Conservation (phyloP, 2,329 filamentous ascomycete genomes). For the Thielaviopsis cerberus region DNA sequence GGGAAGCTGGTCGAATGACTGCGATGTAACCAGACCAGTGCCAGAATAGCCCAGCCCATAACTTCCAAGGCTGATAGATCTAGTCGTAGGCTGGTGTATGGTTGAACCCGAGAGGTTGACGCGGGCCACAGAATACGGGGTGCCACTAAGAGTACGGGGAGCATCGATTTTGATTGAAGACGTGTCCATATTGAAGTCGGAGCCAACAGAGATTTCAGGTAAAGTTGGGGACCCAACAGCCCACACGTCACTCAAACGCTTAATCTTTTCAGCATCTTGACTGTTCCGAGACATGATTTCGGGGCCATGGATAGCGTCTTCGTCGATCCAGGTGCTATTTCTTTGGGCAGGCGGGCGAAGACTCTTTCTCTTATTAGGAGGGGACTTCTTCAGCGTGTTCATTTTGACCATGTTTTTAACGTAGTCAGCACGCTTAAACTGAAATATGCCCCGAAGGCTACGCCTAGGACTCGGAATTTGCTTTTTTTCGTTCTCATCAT, state of each 20-base stretch:
- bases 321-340: slow-evolving; percentile 3
- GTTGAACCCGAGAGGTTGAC: background rate
- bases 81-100: background rate
- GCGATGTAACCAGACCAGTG: background rate
- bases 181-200: background rate
- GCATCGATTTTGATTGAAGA: background rate
- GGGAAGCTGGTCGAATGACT: background rate
- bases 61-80: background rate
- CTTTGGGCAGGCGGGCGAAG: background rate
- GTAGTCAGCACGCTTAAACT: background rate
- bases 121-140: background rate
- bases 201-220: slow-evolving; percentile 1
- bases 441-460: background rate
- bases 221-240: slow-evolving; percentile 6
- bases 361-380: background rate
- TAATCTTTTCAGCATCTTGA: background rate
- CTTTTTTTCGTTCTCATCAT: background rate
- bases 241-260: background rate
- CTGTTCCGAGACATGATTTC: background rate
- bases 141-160: background rate
- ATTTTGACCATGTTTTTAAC: background rate
- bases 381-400: background rate
- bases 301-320: slow-evolving; percentile 6
- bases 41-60: background rate
- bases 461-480: background rate